These are phyloP conservation scores for Austroboletus niveus DNA, from an alignment of 1,284 basidiomycete species.

Conservation along the genomic window DNA sequence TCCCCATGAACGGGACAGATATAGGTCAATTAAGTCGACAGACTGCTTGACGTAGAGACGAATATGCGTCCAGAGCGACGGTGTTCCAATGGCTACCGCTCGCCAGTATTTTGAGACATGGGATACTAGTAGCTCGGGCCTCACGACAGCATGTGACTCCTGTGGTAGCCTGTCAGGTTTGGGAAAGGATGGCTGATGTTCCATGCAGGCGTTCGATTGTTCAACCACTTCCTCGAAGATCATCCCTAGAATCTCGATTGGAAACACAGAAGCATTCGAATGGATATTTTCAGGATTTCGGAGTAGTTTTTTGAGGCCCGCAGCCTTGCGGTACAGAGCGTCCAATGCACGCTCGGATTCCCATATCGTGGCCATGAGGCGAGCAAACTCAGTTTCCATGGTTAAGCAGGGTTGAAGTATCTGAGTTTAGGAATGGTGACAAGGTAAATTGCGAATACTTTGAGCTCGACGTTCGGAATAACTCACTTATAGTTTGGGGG, in stretches of 20 bases:
- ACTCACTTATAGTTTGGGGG: constrained; percentile 13
- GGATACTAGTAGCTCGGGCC: constrained; percentile 29
- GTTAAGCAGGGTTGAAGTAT: constrained; percentile 3
- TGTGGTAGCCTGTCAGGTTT: constrained; percentile 4
- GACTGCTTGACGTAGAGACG: constrained; percentile 28
- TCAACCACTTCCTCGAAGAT: constrained; percentile 21
- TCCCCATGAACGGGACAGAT: constrained; percentile 27
- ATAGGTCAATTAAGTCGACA: constrained; percentile 25
- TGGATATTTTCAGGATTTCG: background rate
- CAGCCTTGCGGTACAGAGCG: constrained; percentile 18
- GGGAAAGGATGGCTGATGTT: background rate
- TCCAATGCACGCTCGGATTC: constrained; percentile 20
- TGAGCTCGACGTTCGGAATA: background rate
- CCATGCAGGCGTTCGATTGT: constrained; percentile 3
- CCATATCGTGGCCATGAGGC: constrained; percentile 22
- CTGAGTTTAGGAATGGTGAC: background rate
- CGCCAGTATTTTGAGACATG: constrained; percentile 33
- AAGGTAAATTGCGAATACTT: background rate
- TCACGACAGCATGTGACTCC: background rate
- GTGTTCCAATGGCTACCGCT: constrained; percentile 20
- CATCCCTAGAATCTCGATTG: constrained; percentile 27
- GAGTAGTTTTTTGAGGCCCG: constrained; percentile 12
- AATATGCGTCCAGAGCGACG: constrained; percentile 27
- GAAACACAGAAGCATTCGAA: constrained; percentile 15
- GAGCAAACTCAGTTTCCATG: constrained; percentile 14